A percentile compares a stretch with the other conserved stretches of the same genome.
These are phyloP conservation scores for Ustilago trichophora DNA, from an alignment of 1,284 basidiomycete genomes.

Conservation along the genomic window DNA sequence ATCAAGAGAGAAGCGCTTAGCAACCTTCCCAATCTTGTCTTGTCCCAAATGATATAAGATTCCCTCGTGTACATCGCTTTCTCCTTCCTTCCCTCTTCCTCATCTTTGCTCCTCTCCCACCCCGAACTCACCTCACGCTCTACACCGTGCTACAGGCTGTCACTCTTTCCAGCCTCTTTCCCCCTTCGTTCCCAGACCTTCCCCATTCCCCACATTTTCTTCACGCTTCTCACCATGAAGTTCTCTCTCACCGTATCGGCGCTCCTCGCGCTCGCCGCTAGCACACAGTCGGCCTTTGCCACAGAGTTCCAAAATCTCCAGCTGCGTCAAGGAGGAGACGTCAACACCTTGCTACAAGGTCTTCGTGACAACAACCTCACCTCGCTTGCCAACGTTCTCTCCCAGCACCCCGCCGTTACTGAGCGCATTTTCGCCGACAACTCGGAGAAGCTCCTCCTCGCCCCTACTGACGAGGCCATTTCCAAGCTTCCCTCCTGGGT, in stretches of 20 bases:
- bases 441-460: conserved; percentile 40
- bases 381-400: conserved; percentile 38
- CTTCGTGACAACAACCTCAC: conserved; percentile 47
- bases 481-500: conserved; percentile 37
- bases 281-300: conserved; percentile 13
- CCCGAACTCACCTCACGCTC: conserved; percentile 3
- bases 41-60: conserved; percentile 23
- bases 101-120: neutral
- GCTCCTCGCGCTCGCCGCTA: conserved; percentile 16
- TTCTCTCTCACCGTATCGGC: conserved; percentile 18
- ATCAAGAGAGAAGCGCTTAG: too few species aligned
- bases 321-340: conserved; percentile 41
- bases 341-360: conserved; percentile 37
- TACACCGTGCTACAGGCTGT: conserved; percentile 18
- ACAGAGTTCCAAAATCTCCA: conserved; percentile 31
- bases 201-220: neutral
- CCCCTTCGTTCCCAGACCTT: neutral
- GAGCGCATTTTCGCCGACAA: conserved; percentile 43
- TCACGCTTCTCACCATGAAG: conserved; percentile 26
- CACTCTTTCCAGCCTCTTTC: conserved; percentile 43
- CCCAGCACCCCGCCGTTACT: conserved; percentile 37
- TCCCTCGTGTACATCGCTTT: neutral
- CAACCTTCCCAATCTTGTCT: neutral
- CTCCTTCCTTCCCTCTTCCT: neutral
- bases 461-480: conserved; percentile 47